phyloP scores from a whole-genome alignment of 169 alveolate genomes.

The Besnoitia besnoiti region DNA sequence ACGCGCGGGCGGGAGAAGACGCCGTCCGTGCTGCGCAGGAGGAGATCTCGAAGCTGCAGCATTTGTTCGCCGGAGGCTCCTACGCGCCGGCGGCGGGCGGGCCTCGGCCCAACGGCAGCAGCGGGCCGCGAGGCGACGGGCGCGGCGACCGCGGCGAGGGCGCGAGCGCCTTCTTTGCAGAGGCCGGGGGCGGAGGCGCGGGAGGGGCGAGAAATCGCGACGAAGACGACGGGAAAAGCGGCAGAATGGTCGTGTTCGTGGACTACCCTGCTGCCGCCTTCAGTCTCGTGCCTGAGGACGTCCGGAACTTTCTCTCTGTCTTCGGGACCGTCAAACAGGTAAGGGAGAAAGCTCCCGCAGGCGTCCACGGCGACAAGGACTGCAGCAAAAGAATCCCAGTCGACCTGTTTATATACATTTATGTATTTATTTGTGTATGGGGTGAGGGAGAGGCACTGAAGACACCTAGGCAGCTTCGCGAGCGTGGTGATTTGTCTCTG shows the following conservation, averaged over 20 bases:
- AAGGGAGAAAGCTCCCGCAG: neutral
- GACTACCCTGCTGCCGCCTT: constrained; percentile 16
- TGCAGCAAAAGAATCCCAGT: too few species aligned
- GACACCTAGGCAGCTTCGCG: too few species aligned
- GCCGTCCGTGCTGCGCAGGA: neutral
- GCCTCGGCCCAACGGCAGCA: neutral
- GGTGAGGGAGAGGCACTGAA: neutral
- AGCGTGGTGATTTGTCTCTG: too few species aligned
- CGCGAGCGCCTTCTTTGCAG: neutral
- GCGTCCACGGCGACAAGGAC: neutral
- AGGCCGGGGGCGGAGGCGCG: neutral
- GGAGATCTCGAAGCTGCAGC: constrained; percentile 21
- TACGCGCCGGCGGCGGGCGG: neutral
- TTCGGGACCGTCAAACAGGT: constrained; percentile 7
- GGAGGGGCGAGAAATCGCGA: neutral
- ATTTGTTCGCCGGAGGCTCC: neutral
- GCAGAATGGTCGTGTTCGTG: constrained; percentile 12
- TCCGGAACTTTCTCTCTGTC: constrained; percentile 20
- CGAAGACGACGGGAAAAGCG: neutral
- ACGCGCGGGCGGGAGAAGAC: neutral
- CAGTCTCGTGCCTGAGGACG: constrained; percentile 1
- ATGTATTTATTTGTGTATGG: too few species aligned
- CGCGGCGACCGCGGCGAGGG: neutral
- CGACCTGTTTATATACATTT: too few species aligned
- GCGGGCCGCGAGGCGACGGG: neutral